Percentiles rank a stretch among this genome's conserved stretches.
Evolutionary conservation across 2,329 filamentous ascomycete genomes (phyloP).

Genomic region (Exophiala oligosperma): DNA sequence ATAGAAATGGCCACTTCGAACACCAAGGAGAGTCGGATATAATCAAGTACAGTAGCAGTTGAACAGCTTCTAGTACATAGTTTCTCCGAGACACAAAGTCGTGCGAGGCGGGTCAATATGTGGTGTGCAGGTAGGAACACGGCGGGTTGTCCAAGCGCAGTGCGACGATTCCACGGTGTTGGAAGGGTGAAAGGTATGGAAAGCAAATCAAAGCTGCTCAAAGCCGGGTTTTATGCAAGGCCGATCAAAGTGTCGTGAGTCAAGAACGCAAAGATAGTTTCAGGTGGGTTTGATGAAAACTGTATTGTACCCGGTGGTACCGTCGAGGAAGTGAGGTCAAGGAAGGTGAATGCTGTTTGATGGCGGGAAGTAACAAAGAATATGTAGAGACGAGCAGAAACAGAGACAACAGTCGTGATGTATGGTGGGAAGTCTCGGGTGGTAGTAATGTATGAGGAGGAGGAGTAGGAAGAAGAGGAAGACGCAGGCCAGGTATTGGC

Average conservation of each 20-base stretch:
- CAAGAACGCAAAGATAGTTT: not conserved
- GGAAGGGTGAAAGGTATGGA: not conserved
- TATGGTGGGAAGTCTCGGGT: not conserved
- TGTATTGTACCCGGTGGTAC: not conserved
- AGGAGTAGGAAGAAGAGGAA: too few species aligned
- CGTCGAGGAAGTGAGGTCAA: too few species aligned
- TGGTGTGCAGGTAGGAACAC: not conserved
- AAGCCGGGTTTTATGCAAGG: not conserved
- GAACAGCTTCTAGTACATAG: conserved; percentile 15
- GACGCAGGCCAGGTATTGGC: too few species aligned
- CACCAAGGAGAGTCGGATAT: not conserved
- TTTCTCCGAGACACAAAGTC: conserved; percentile 8
- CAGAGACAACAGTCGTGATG: not conserved
- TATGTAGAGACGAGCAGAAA: not conserved
- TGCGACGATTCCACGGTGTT: not conserved
- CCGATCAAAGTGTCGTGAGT: not conserved
- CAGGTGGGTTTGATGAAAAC: not conserved
- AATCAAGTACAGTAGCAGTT: conserved; percentile 8
- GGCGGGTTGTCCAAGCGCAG: not conserved
- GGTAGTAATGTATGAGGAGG: not conserved
- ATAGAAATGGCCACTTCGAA: conserved; percentile 5
- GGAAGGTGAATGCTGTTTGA: too few species aligned
- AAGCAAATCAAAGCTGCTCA: not conserved
- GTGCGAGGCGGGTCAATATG: conserved; percentile 12
- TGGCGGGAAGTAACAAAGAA: too few species aligned